Evolutionary conservation across 1,284 basidiomycete species (phyloP).

Genomic region (Tremellales sp.): DNA sequence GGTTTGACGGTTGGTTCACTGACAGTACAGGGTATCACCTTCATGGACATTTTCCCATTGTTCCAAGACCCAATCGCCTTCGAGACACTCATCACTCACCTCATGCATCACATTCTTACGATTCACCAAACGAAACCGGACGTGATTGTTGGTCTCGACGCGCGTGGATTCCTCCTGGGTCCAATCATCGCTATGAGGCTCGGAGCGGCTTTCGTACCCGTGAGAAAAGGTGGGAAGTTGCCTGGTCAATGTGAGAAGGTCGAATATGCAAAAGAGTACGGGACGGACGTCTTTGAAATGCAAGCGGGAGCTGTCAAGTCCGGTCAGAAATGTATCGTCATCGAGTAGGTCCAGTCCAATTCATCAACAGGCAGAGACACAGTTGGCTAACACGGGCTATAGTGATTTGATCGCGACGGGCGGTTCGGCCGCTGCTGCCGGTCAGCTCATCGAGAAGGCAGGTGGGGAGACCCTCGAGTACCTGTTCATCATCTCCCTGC

Average conservation of each 20-base stretch:
- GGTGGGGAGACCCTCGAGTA: slow-evolving; percentile 87
- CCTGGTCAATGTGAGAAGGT: slow-evolving; percentile 78
- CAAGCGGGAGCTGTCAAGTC: slow-evolving; percentile 78
- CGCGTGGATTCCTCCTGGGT: slow-evolving; percentile 91
- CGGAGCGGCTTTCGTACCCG: slow-evolving; percentile 93
- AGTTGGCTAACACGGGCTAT: slow-evolving; percentile 4
- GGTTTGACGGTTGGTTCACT: too few species aligned
- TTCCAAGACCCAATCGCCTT: slow-evolving; percentile 76
- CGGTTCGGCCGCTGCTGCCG: slow-evolving; percentile 91
- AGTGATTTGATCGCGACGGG: slow-evolving; percentile 93
- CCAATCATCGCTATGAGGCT: slow-evolving; percentile 87
- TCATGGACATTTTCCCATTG: slow-evolving; percentile 84
- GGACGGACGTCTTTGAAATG: slow-evolving; percentile 87
- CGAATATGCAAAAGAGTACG: slow-evolving; percentile 92
- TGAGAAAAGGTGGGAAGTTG: slow-evolving; percentile 90
- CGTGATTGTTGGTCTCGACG: slow-evolving; percentile 92
- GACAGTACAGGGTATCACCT: slow-evolving; percentile 41
- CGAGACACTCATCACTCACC: slow-evolving; percentile 86
- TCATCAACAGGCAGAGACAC: too few species aligned
- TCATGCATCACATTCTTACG: slow-evolving; percentile 80
- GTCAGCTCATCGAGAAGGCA: slow-evolving; percentile 76
- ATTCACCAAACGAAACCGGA: slow-evolving; percentile 71
- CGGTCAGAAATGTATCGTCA: slow-evolving; percentile 79
- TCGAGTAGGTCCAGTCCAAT: slow-evolving; percentile 67
- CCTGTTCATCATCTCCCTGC: slow-evolving; percentile 86